Evolutionary conservation across 768 basidiomycete species (phyloP), one percentile per base, ranked within the genome.

Genomic region (Gymnopilus dilepis): DNA sequence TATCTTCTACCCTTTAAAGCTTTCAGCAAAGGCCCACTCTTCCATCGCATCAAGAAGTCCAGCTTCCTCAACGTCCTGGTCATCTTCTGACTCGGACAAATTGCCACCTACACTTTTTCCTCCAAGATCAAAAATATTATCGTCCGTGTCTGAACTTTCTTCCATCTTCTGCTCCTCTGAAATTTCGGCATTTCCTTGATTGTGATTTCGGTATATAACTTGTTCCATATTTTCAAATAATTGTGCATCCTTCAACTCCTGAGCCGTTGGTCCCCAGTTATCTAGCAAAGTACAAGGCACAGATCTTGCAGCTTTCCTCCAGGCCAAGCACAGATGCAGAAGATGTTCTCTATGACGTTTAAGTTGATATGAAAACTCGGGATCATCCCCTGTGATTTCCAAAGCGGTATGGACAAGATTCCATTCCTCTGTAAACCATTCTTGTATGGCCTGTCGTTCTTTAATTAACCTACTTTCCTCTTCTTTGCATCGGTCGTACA

Each of bases 401-500:
- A 6, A 12, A 34, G 33, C 33, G 12, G 12, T 6, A 34, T 12
- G 6, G 33, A 34, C 33, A 6, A 12, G 12, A 6, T 12, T 34
- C 33, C 33, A 34, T 34, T 34, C 33, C 33, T 34, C 33, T 34
- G 12, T 6, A 12, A 34, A 34, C 33, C 33, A 34, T 34, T 34
- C 33, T 34, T 34, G 33, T 12, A 34, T 34, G 6, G 33, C 33
- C 33, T 34, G 6, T 6, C 33, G 33, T 34, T 34, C 33, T 34
- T 34, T 34, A 12, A 34, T 34, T 6, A 34, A 12, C 12, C 33
- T 6, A 6, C 33, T 34, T 34, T 34, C 48, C 51, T 78, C 74
- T 57, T 78, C 73, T 12, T 55, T 26, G 52, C 72, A 73, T 1
- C 68, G 55, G 17, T 74, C 67, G n/a, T 60, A 30, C 13, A 72